These are phyloP conservation scores for Agastache rugosa DNA, from an alignment of 257 asterid genomes.

Conservation along the genomic window DNA sequence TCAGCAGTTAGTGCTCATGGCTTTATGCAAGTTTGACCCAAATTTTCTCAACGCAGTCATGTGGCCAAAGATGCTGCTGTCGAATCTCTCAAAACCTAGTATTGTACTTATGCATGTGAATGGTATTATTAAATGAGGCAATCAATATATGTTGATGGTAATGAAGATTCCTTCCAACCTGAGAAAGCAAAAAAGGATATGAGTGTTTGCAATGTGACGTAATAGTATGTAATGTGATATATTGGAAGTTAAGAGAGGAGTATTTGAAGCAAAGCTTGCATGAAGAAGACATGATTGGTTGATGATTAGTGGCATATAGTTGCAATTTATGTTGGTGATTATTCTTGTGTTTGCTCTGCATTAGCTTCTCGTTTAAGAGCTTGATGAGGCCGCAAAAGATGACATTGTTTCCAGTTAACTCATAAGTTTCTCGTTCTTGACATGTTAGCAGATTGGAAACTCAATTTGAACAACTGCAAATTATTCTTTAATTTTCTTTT, in stretches of 20 bases:
- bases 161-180: neutral
- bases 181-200: neutral
- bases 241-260: neutral
- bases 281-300: neutral
- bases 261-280: neutral
- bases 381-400: neutral
- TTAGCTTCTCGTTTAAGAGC: neutral
- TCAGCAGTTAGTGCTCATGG: neutral
- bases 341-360: neutral
- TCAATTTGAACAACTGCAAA: slow-evolving; percentile 14
- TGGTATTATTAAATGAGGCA: neutral
- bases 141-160: neutral
- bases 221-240: neutral
- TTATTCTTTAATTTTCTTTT: neutral
- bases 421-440: slow-evolving; percentile 5
- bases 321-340: neutral
- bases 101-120: neutral
- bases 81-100: slow-evolving; percentile 7
- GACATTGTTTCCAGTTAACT: neutral
- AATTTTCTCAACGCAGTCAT: neutral
- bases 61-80: neutral
- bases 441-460: slow-evolving; percentile 12
- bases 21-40: neutral
- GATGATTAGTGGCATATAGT: neutral
- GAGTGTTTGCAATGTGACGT: slow-evolving; percentile 5